Base-by-base conservation (phyloP, 257 asterid species). In the Nicotiana undulata region DNA sequence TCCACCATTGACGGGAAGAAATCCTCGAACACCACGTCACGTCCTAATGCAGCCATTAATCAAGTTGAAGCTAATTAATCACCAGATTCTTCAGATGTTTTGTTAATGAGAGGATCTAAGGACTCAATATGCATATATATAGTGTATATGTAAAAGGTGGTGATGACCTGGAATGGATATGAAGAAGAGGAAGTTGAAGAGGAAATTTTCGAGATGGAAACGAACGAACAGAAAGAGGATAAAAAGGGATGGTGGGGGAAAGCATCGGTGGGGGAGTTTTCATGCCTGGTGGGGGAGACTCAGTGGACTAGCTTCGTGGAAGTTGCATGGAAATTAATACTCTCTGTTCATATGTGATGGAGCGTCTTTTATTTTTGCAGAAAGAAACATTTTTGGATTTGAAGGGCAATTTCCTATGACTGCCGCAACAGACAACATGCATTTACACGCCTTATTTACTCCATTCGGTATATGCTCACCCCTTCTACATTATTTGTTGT, bases 1-100 rank as follows among this genome's bases (percentile, higher is more conserved):
- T 93, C 91, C 78, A 88, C 92, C 96, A 93, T 92, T 3, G 91
- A 77, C 8, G 97, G 97, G 68, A 93, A 91, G 52, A 83, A 88
- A 84, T 93, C 97, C 85, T 93, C 90, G 13, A 93, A 93, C 63
- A 81, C 91, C 0, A 81, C 9, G 3, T 81, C 46, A 26, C 70
- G 28, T 31, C 80, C 84, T 20, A 13, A 7, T 9, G 55, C 84
- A 74, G 29, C 12, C 31, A 75, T 31, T 8, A 9, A 53, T 29
- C 56, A 13, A 13, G 18, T 51, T 40, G 49, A 40, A 40, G 49
- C 11, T 28, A 29, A 40, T 40, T 40, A 40, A 40, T 40, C 12
- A 40, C 3, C 49, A 9, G 49, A 40, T 40, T 40, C 3, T 40
- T 40, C 3, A 40, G 46, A 29, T 68, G n/a, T 44, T 44, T 70